Evolutionary conservation across 2,329 filamentous ascomycete genomes (phyloP).

Genomic region (Albophoma yamanashiensis): DNA sequence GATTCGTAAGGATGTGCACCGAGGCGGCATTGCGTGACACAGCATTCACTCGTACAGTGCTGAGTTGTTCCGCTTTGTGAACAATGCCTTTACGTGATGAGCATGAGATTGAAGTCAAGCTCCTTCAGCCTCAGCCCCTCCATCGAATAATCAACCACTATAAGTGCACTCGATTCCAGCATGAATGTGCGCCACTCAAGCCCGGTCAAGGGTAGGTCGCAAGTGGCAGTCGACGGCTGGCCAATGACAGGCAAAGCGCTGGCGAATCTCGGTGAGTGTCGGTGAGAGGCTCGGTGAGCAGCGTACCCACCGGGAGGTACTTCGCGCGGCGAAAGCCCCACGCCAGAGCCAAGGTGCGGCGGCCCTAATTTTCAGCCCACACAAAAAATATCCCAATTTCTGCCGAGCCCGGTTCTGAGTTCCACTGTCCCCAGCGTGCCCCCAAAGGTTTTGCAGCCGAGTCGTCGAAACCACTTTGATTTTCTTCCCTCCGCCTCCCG

Average conservation of each 20-base stretch:
- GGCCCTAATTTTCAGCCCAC: slow-evolving; percentile 43
- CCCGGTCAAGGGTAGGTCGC: background rate
- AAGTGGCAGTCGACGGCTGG: no score
- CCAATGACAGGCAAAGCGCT: background rate
- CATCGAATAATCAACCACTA: background rate
- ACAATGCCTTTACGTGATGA: no score
- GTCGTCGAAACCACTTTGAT: slow-evolving; percentile 12
- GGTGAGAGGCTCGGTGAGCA: background rate
- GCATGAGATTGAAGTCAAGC: no score
- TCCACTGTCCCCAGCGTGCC: slow-evolving; percentile 5
- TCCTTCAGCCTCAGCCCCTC: no score
- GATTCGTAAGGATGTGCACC: background rate
- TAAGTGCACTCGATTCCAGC: background rate
- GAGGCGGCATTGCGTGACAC: background rate
- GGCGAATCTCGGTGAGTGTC: no score
- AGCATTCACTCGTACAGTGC: background rate
- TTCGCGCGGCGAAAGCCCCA: background rate
- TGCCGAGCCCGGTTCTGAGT: slow-evolving; percentile 10
- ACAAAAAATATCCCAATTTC: slow-evolving; percentile 35
- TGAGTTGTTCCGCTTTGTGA: no score
- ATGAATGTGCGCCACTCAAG: background rate
- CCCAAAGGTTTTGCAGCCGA: slow-evolving; percentile 13
- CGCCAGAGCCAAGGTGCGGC: slow-evolving; percentile 6
- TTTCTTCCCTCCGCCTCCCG: slow-evolving; percentile 23
- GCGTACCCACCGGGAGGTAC: background rate